Evolutionary conservation across 345 rosid genomes (phyloP).

Genomic region (Turritis glabra): DNA sequence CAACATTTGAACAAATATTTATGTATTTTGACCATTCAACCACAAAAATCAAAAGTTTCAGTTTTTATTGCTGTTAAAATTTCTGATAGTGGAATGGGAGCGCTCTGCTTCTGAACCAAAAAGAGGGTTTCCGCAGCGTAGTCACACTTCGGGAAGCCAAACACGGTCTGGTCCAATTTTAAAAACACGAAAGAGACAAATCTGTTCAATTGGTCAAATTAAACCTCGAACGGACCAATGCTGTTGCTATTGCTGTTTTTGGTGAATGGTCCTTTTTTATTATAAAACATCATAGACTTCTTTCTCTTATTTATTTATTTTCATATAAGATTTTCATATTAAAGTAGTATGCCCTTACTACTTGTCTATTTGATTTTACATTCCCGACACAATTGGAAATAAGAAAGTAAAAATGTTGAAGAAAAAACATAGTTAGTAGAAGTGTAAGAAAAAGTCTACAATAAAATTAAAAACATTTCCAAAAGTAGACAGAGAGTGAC

Average conservation of each 20-base stretch:
- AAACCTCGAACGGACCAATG: constrained; percentile 40
- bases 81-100: constrained; percentile 23
- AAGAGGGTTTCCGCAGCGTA: constrained; percentile 20
- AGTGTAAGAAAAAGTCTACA: constrained; percentile 34
- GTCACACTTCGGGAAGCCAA: constrained; percentile 39
- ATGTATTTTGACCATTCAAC: background rate
- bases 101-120: constrained; percentile 19
- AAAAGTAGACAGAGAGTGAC: constrained; percentile 36
- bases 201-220: constrained; percentile 38
- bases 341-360: no score
- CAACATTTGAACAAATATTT: background rate
- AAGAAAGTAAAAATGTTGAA: background rate
- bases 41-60: background rate
- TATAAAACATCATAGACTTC: constrained; percentile 13
- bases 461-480: constrained; percentile 24
- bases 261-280: constrained; percentile 38
- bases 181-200: constrained; percentile 40
- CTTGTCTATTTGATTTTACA: background rate
- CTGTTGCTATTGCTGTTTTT: constrained; percentile 40
- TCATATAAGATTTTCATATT: background rate
- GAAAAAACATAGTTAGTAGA: constrained; percentile 34
- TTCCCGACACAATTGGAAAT: background rate
- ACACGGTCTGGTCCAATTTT: constrained; percentile 37
- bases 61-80: background rate
- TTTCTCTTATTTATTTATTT: constrained; percentile 18